A percentile compares a stretch with the other conserved stretches of the same genome.
phyloP scores from a whole-genome alignment of 2,329 filamentous ascomycete species.

The Fusarium xylarioides region DNA sequence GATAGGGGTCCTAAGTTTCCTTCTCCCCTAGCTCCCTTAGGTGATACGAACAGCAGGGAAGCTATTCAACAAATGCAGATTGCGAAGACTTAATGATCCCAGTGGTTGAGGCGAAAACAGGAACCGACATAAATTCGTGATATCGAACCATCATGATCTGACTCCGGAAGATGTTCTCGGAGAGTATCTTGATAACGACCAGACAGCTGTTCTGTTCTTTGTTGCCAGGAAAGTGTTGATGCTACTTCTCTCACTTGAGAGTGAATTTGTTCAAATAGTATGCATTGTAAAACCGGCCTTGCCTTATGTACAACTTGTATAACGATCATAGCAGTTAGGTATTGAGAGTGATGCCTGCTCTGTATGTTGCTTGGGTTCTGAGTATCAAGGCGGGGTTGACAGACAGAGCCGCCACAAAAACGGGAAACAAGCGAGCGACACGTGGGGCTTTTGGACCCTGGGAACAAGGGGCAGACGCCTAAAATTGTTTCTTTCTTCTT shows the following conservation, averaged over 20 bases:
- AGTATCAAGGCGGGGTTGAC: not conserved
- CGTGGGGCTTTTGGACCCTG: slow-evolving; percentile 31
- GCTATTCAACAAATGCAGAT: not conserved
- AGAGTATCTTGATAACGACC: not conserved
- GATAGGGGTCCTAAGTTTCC: not conserved
- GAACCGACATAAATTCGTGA: slow-evolving; percentile 21
- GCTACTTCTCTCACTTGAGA: not conserved
- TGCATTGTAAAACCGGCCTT: no score
- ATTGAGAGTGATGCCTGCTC: not conserved
- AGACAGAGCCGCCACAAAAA: slow-evolving; percentile 28
- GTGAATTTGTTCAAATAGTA: not conserved
- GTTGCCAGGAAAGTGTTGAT: not conserved
- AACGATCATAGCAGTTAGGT: not conserved
- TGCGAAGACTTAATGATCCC: not conserved
- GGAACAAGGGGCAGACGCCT: slow-evolving; percentile 2
- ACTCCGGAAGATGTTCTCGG: slow-evolving; percentile 23
- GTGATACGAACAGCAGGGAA: not conserved
- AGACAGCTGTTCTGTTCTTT: no score
- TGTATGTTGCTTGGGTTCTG: not conserved
- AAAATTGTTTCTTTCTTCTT: not conserved
- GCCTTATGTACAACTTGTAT: not conserved
- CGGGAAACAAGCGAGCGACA: slow-evolving; percentile 20
- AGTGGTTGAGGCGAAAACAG: not conserved
- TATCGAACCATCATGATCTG: slow-evolving; percentile 43
- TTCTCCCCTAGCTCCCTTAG: not conserved